Percentiles rank a stretch among this genome's conserved stretches.
These are phyloP conservation scores for Closterium sp. DNA, from an alignment of 139 green algal genomes.

Conservation along the genomic window DNA sequence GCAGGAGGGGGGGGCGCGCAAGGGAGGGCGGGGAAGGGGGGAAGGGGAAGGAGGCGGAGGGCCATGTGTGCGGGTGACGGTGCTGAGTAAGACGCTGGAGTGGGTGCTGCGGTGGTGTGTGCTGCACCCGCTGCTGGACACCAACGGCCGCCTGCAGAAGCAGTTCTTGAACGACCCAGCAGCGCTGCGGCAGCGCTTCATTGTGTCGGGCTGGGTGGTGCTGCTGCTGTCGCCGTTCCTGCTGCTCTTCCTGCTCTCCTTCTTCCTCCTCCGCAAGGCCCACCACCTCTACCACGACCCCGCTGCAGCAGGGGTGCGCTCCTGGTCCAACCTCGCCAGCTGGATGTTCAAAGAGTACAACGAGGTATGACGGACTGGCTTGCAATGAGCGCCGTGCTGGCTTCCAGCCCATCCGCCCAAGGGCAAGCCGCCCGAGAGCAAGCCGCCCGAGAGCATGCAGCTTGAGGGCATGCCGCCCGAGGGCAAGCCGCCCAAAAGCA, in stretches of 20 bases:
- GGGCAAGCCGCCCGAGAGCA: too few relatives aligned
- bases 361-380: conserved; percentile 62
- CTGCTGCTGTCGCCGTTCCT: conserved; percentile 82
- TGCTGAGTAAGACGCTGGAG: not conserved
- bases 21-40: not conserved
- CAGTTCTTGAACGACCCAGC: conserved; percentile 61
- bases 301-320: conserved; percentile 30
- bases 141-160: conserved; percentile 48
- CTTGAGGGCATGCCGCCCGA: too few relatives aligned
- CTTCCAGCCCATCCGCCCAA: not conserved
- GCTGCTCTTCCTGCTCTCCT: conserved; percentile 85
- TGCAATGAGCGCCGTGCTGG: not conserved
- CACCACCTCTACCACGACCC: conserved; percentile 89
- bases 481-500: too few relatives aligned
- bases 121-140: not conserved
- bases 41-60: not conserved
- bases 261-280: conserved; percentile 92
- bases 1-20: not conserved
- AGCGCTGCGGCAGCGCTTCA: conserved; percentile 62
- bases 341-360: conserved; percentile 93
- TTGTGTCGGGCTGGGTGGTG: conserved; percentile 60
- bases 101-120: conserved; percentile 1
- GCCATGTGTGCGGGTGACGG: not conserved
- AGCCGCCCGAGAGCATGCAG: too few relatives aligned
- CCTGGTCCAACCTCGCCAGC: conserved; percentile 57